Evolutionary conservation across 495 filamentous ascomycete species (phyloP).

Genomic region (Aspergillus affinis): DNA sequence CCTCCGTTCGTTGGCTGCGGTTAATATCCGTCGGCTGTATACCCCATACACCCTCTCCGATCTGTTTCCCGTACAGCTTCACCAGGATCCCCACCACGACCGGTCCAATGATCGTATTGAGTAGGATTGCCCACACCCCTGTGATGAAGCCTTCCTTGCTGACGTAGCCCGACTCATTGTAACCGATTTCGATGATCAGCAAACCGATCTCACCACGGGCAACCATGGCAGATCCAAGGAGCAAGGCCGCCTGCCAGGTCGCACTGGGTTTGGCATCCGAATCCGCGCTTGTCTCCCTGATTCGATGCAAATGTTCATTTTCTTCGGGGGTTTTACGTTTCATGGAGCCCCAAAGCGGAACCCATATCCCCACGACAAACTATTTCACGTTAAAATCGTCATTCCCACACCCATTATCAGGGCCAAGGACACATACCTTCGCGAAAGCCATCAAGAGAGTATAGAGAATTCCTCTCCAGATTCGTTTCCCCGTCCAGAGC

Average conservation of each 20-base stretch:
- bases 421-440: conserved; percentile 45
- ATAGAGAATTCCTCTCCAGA: conserved; percentile 72
- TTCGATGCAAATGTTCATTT: not conserved
- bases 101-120: conserved; percentile 74
- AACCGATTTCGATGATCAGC: conserved; percentile 66
- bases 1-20: no score
- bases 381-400: conserved; percentile 3
- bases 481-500: conserved; percentile 58
- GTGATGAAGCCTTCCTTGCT: conserved; percentile 55
- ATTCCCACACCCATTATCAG: not conserved
- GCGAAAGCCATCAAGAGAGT: conserved; percentile 63
- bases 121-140: conserved; percentile 69
- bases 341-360: conserved; percentile 24
- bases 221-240: conserved; percentile 64
- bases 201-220: conserved; percentile 78
- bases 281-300: not conserved
- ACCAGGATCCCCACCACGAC: conserved; percentile 62
- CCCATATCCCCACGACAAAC: conserved; percentile 34
- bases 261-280: not conserved
- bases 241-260: conserved; percentile 49
- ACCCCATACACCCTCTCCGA: conserved; percentile 32
- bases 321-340: conserved; percentile 6
- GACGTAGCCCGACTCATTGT: conserved; percentile 38
- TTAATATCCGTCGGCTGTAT: conserved; percentile 13
- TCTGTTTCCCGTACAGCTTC: conserved; percentile 20